A percentile compares a stretch with the other conserved stretches of the same genome.
These are phyloP conservation scores for Venturia oleaginea DNA, from an alignment of 2,329 filamentous ascomycete species.

Conservation along the genomic window DNA sequence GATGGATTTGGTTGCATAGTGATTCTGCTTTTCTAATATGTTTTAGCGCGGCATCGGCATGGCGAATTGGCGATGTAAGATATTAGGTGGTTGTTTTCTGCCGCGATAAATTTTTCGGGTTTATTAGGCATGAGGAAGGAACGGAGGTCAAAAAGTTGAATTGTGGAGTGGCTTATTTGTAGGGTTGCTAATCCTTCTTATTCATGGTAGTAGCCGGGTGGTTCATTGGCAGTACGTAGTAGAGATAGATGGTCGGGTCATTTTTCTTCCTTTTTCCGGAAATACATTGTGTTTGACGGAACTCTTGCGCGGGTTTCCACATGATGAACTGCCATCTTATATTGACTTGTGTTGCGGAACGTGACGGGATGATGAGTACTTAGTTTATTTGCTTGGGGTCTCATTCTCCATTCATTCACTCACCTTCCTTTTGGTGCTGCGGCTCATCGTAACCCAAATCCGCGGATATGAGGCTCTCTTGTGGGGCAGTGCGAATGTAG, in stretches of 20 bases:
- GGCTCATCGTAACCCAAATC: too few species aligned
- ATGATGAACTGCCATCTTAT: too few species aligned
- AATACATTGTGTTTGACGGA: background rate
- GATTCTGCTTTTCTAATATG: background rate
- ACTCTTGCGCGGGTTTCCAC: too few species aligned
- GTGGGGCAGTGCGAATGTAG: too few species aligned
- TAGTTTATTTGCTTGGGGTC: too few species aligned
- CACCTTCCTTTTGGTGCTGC: too few species aligned
- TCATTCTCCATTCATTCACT: too few species aligned
- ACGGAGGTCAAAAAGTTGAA: background rate
- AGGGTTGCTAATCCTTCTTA: background rate
- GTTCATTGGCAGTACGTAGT: background rate
- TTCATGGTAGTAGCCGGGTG: background rate
- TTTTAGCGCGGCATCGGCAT: background rate
- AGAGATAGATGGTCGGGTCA: background rate
- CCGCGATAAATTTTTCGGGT: background rate
- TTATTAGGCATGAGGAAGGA: background rate
- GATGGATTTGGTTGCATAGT: background rate
- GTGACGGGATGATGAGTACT: too few species aligned
- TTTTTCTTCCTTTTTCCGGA: background rate
- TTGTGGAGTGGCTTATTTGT: background rate
- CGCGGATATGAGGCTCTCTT: too few species aligned
- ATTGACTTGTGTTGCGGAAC: too few species aligned
- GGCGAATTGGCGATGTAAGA: slow-evolving; percentile 6
- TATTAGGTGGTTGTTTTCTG: background rate